Evolutionary conservation across 495 filamentous ascomycete species (phyloP), one percentile per base, ranked within the genome.

Genomic region (Penicillium egyptiacum): DNA sequence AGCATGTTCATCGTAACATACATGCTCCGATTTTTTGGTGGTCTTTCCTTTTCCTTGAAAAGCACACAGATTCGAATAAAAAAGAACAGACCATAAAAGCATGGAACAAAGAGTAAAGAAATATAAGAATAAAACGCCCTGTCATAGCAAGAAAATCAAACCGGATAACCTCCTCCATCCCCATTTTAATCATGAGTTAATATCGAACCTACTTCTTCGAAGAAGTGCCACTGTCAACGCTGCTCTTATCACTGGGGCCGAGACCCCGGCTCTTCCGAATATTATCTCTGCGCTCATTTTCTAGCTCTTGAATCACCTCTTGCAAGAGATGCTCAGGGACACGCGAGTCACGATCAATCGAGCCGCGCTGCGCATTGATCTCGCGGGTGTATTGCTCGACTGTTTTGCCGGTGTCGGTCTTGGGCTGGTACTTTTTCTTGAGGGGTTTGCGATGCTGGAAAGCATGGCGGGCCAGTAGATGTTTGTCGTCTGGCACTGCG

Each of bases 401-500:
- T 8, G 42, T 55, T 25, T 53, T 53, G n/a, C 50, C 37, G 16
- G 22, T 47, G 9, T 19, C 42, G 42, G 42, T 55, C 30, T 45
- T 37, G 8, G 53, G 53, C 5, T 47, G 42, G 16, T 48, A 39
- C 42, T 55, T 55, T 25, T 37, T 35, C 43, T 45, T 37, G 14
- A 48, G 42, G 7, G 39, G 37, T 14, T 44, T 53, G 50, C 33
- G 53, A 45, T 23, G 61, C 42, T 19, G 57, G 57, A 48, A 48
- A 19, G 28, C 9, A 31, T 48, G 45, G 28, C 45, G 45, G 5
- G 45, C 45, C 28, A 48, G 6, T 22, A 63, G 42, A 16, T 63
- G 60, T 55, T 71, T 64, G 42, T 59, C 46, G 19, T 37, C 31
- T 50, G 47, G 47, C 30, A 50, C 19, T 16, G 28, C 47, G 8